Base-by-base conservation (phyloP, 352 stramenopile species). In the Pythium vanterpoolii region DNA sequence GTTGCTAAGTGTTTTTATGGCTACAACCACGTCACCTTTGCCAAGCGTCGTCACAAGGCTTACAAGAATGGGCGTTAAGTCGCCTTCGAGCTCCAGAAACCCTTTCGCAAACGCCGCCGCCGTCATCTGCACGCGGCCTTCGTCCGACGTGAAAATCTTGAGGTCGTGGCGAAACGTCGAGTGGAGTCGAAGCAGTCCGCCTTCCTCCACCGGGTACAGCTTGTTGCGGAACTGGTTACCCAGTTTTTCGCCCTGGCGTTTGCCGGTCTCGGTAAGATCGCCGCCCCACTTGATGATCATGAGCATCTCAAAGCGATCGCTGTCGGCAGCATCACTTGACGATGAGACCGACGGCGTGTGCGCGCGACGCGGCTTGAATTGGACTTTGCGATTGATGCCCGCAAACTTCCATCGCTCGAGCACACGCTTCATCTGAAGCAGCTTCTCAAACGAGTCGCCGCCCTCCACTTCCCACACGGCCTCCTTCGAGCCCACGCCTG, bases 261-360 rank as follows among this genome's bases (percentile, higher is more conserved):
- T 95, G 36, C 98, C 98, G n/a, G 97, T 84, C 59, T 98, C 96
- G 1, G 98, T 99, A 13, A 99, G 74, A 65, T 99, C 97, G 4
- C 97, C 97, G 56, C 98, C 98, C 97, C 97, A 99, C 74, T 99
- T 99, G 5, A 99, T 75, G 68, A 99, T 99, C 54, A 99, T 89
- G n/a, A 98, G 81, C 8, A 99, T 83, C 71, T 98, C 87, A 1
- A 80, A 91, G 9, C 76, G 77, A 30, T 95, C 93, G 7, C 56
- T 72, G 11, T 71, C 44, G 21, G 3, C 13, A 13, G 24, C 21
- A 18, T 60, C 40, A 7, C 48, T 54, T 14, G 31, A 2, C n/a
- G 68, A 62, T 3, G 68, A 72, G 18, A 60, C 57, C 0, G 69
- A 76, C 16, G 69, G 63, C 46, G 77, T 74, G 45, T 90, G 83